Base-by-base conservation (phyloP, 768 basidiomycete species). In the Tulasnella sp. region DNA sequence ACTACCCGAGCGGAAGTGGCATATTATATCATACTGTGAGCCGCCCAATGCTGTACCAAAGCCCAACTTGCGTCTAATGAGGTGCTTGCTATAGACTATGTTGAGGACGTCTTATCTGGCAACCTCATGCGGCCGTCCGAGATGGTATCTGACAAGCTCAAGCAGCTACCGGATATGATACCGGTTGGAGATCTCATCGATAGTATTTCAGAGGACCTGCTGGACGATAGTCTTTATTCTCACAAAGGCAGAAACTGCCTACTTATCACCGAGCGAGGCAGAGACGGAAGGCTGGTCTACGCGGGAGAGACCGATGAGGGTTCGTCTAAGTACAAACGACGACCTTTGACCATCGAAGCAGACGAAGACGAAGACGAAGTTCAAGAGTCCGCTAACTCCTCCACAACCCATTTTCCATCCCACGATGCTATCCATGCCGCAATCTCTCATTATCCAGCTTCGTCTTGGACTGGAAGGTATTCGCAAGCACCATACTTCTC, bases 91-190 rank as follows among this genome's bases (percentile, higher is more conserved):
- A 20, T 24, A 76, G 76, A 76, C 46, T 76, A 76, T 14, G 6
- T 58, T n/a, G 28, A 76, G 76, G 76, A 76, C 54, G 37, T 76
- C 76, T 28, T 76, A 7, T 54, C 48, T 20, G 76, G 76, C n/a
- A n/a, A 50, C 11, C 28, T 76, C 11, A 24, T 18, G 11, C 76
- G 46, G 40, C 76, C 76, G 31, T 37, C 42, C 14, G 16, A 22
- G 11, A 58, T 50, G 46, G 37, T 76, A 11, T 54, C 48, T 20
- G 76, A 48, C n/a, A n/a, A 50, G n/a, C 28, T 76, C 11, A 24
- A 34, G 11, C 76, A 28, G 40, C 76, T 48, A 58, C 22, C 42
- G 4, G 3, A 22, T 2, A 58, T 50, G 46, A 16, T 12, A 34
- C 28, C 8, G 11, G 48, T 76, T 37, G 22, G 48, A 28, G 34